Evolutionary conservation across 345 rosid genomes (phyloP).

Genomic region (Salix koriyanagi): DNA sequence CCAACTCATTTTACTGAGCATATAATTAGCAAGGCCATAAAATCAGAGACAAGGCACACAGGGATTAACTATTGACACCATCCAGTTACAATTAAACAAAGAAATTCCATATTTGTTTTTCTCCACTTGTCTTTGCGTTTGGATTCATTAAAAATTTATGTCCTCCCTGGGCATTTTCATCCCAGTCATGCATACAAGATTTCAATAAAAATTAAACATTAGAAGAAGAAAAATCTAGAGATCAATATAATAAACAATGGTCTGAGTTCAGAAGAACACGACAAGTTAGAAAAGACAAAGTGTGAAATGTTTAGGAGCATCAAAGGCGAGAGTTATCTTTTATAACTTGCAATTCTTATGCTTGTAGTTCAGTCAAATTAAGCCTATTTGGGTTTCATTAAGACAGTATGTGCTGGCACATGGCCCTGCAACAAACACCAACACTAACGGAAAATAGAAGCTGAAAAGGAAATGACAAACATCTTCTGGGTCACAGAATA

Average conservation of each 20-base stretch:
- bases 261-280: neutral
- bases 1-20: neutral
- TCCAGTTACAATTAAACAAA: neutral
- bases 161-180: neutral
- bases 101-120: neutral
- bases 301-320: neutral
- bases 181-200: neutral
- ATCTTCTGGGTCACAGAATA: neutral
- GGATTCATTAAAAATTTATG: neutral
- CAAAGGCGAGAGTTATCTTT: neutral
- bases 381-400: neutral
- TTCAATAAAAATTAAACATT: neutral
- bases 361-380: neutral
- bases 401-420: neutral
- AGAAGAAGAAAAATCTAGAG: neutral
- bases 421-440: neutral
- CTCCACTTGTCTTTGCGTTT: neutral
- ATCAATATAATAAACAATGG: neutral
- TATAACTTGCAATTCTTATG: neutral
- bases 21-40: neutral
- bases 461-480: neutral
- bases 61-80: neutral
- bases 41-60: too few species aligned
- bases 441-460: neutral
- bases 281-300: neutral